Conservation (phyloP, 371 early-diverging fungal genomes). For the Nematocida sp. region DNA sequence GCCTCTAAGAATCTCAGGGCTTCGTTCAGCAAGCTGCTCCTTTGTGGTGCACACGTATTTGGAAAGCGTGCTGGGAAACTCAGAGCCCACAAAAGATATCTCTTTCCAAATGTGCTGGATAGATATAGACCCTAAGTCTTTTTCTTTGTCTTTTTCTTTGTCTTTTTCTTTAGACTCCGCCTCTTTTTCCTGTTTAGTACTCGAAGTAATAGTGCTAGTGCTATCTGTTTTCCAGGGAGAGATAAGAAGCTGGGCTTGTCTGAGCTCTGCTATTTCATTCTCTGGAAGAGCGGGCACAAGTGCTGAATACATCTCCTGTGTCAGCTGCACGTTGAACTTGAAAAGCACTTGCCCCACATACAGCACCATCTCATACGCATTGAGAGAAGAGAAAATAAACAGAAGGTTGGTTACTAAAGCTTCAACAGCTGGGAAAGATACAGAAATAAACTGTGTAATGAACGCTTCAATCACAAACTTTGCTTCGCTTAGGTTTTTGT, state of each 20-base stretch:
- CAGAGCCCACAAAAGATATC: not conserved
- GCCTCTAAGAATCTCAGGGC: not conserved
- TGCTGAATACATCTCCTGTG: slow-evolving; percentile 41
- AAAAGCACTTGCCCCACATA: not conserved
- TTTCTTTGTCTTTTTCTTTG: not conserved
- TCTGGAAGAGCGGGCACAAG: slow-evolving; percentile 8
- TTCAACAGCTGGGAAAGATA: slow-evolving; percentile 12
- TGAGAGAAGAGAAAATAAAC: slow-evolving; percentile 29
- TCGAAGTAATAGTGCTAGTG: not conserved
- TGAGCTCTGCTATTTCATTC: not conserved
- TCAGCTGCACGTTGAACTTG: not conserved
- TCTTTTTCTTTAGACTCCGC: not conserved
- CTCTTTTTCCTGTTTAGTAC: not conserved
- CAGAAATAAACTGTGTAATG: not conserved
- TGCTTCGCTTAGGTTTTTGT: not conserved
- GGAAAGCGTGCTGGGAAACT: not conserved
- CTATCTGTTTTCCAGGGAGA: slow-evolving; percentile 22
- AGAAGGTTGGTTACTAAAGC: slow-evolving; percentile 8
- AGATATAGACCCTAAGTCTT: too few relatives aligned
- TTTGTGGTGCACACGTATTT: slow-evolving; percentile 1
- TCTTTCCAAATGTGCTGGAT: not conserved
- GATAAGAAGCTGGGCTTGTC: not conserved
- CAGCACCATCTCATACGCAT: slow-evolving; percentile 13
- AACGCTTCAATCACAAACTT: slow-evolving; percentile 32
- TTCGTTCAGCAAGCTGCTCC: not conserved